Base-by-base conservation (phyloP, 192 early-diverging fungal species). In the Entomortierella lignicola region DNA sequence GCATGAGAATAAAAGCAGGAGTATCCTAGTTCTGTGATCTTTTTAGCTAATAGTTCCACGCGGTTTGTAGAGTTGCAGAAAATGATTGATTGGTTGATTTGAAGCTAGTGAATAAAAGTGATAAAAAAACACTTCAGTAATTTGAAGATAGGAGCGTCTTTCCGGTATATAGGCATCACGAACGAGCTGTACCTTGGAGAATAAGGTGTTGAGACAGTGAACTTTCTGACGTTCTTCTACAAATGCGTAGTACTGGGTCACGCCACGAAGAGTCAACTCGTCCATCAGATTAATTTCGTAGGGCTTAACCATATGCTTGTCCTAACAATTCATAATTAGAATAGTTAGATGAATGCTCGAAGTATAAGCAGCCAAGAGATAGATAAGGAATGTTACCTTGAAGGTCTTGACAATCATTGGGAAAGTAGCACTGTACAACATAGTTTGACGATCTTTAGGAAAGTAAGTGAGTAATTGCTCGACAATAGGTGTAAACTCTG, bases 241-340 rank as follows among this genome's bases (percentile, higher is more conserved):
- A 86, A 96, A 99, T 27, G 98, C 98, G 82, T 99, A 99, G 86
- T 96, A 99, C 86, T 99, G 98, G 13, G 98, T 99, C 21, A 99
- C 94, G 72, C 98, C 98, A 60, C 94, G 92, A 72, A 99, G 87
- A 8, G 98, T 99, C 41, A 99, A 89, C 83, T 99, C 97, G 68
- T 99, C 98, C 98, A 99, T 99, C 42, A 99, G 84, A 69, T 99
- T 99, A 77, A 99, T 99, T 81, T 99, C 98, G 77, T 99, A 98
- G 23, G 98, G 95, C 69, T 96, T 97, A 81, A 87, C 86, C 72
- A 99, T 89, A 71, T 92, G 96, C 81, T 97, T 98, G 82, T 99
- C 97, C 83, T 47, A 47, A 47, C 4, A 4, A 20, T 12, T 11
- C 20, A 20, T 20, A 15, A 47, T 47, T 4, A 47, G 20, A 47